Base-by-base conservation (phyloP, 768 basidiomycete genomes). In the Boletus reticulatus region DNA sequence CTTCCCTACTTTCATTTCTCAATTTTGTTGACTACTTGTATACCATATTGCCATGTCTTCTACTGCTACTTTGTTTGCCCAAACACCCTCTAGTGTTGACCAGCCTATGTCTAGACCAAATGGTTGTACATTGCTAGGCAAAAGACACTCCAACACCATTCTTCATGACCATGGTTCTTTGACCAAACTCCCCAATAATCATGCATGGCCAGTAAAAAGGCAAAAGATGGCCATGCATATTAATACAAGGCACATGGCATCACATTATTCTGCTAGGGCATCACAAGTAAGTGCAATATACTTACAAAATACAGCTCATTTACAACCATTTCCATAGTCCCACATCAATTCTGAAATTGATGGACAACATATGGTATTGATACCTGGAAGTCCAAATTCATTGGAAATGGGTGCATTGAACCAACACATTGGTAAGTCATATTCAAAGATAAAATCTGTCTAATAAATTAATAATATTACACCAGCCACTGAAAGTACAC, bases 171-270 rank as follows among this genome's bases (percentile, higher is more conserved):
- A 11, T 14, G 14, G 14, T 36, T 36, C 34, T 36, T 36, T 12
- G 0, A 0, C 27, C 19, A 9, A 17, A 50, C 11, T 16, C 43
- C 19, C 4, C 11, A 5, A 52, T 14, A 3, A 9, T 1, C 3
- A 22, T 50, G 4, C 14, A 37, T 50, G n/a, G 2, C 4, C 17
- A 24, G 7, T 42, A 3, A 58, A 61, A 17, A 59, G 13, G 14
- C 58, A 58, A 6, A 61, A 36, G n/a, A 4, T 53, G 6, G 58
- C 58, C 5, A 22, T 67, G 41, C 36, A 59, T 39, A 19, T 66
- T 36, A 69, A 69, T 4, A 62, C 58, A 39, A 58, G 67, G 24
- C 50, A 70, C 14, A 5, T 62, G 13, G 56, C 34, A 19, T 0
- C 13, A 11, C 7, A 59, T 32, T 19, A 59, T 19, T 5, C 39